A percentile compares a stretch with the other conserved stretches of the same genome.
Conservation (phyloP, 495 filamentous ascomycete genomes). For the Stereocaulon alpinum region DNA sequence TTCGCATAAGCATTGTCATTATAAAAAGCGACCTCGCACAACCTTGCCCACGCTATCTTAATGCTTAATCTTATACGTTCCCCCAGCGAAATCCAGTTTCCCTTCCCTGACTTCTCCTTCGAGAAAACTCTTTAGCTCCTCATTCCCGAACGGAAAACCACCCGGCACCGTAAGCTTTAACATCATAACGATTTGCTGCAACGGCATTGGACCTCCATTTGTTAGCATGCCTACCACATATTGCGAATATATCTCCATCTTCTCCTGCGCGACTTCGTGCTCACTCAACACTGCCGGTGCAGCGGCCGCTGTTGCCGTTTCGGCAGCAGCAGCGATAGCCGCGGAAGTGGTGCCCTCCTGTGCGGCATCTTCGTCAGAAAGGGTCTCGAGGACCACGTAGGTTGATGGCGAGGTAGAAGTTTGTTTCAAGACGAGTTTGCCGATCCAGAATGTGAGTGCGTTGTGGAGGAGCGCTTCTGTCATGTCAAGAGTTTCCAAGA, state of each 20-base stretch:
- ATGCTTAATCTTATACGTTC: slow-evolving; percentile 51
- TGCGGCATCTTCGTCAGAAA: slow-evolving; percentile 39
- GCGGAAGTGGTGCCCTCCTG: slow-evolving; percentile 20
- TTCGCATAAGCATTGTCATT: not conserved
- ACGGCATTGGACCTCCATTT: slow-evolving; percentile 71
- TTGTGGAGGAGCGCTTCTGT: slow-evolving; percentile 60
- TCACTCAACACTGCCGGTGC: slow-evolving; percentile 37
- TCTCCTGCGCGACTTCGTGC: slow-evolving; percentile 53
- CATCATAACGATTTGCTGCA: slow-evolving; percentile 82
- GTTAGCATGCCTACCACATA: slow-evolving; percentile 93
- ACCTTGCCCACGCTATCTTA: not conserved
- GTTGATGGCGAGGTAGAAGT: slow-evolving; percentile 31
- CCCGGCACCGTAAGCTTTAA: slow-evolving; percentile 79
- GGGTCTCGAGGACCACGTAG: slow-evolving; percentile 55
- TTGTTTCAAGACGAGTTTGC: slow-evolving; percentile 64
- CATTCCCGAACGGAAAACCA: slow-evolving; percentile 75
- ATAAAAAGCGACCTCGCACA: not conserved
- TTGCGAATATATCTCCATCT: slow-evolving; percentile 74
- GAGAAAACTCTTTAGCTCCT: slow-evolving; percentile 65
- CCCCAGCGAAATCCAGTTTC: slow-evolving; percentile 60
- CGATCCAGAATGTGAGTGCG: slow-evolving; percentile 78
- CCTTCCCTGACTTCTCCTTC: slow-evolving; percentile 59
- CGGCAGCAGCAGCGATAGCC: slow-evolving; percentile 32
- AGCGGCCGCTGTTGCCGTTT: slow-evolving; percentile 42
- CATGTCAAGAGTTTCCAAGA: slow-evolving; percentile 63